These are phyloP conservation scores for Heritiera littoralis DNA, from an alignment of 345 rosid genomes.

Conservation along the genomic window DNA sequence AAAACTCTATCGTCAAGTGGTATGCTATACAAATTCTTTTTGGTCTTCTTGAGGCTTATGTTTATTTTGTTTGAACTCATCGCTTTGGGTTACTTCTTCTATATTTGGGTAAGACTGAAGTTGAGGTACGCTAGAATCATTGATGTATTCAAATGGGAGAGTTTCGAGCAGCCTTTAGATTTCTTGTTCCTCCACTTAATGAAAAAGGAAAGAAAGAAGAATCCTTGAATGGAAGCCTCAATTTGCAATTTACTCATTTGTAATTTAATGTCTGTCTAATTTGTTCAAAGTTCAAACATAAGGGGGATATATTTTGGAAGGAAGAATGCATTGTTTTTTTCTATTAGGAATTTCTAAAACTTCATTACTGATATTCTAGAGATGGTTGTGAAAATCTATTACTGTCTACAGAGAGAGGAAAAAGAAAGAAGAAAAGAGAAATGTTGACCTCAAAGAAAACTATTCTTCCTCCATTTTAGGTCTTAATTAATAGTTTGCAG, in stretches of 20 bases:
- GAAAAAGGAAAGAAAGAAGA: background rate
- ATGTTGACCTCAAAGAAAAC: background rate
- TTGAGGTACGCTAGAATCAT: background rate
- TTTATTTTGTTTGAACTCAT: background rate
- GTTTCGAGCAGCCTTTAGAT: background rate
- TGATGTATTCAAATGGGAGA: background rate
- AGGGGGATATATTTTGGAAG: background rate
- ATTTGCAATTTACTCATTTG: background rate
- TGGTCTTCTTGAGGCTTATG: background rate
- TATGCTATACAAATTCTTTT: constrained; percentile 25
- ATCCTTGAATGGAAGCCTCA: background rate
- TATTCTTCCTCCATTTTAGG: background rate
- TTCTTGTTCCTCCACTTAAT: background rate
- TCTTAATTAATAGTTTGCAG: background rate
- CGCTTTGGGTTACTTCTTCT: background rate
- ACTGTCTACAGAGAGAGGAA: background rate
- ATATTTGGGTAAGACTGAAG: background rate
- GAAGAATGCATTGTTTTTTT: background rate
- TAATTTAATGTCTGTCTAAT: background rate
- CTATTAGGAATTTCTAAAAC: background rate
- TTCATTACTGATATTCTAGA: background rate
- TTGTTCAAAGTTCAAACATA: background rate
- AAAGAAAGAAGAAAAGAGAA: background rate
- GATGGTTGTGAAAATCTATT: background rate
- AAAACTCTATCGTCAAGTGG: constrained; percentile 65